Base-by-base conservation (phyloP, 345 rosid species). In the Pugionium dolabratum region DNA sequence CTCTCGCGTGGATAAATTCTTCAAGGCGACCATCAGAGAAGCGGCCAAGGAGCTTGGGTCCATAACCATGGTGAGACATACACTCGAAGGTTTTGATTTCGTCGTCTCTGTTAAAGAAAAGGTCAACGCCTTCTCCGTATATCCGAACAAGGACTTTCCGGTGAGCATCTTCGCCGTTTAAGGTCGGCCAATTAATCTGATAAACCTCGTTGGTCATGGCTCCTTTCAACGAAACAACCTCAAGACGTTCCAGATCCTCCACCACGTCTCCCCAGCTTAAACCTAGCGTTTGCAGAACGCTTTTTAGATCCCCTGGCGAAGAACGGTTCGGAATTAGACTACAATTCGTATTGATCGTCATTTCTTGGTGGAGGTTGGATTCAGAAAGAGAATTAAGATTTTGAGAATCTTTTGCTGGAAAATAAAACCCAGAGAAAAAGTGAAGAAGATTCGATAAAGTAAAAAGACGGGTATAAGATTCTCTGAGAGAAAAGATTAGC, bases 1-100 rank as follows among this genome's bases (percentile, higher is more conserved):
- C 99, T 83, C 90, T 82, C 5, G 96, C 97, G 69, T 86, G 93
- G 43, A 95, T 87, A 70, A 89, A 95, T 73, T 95, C 96, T 79
- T 95, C 97, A 51, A 95, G 82, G 39, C 99, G 82, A 54, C 99
- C 99, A 59, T 81, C 84, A 0, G 79, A 2, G 54, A 95, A 91
- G 4, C 95, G 84, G 18, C 96, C 91, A 33, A 95, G 97, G 70
- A 95, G 90, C 73, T 82, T 79, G 4, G 99, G 99, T 1, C 99
- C 99, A 53, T 89, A 85, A 40, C 99, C 97, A 44, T 86, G 91
- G 73, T 50, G 84, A 37, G 99, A 90, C 79, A 94, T 80, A 73
- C 88, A 86, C 72, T 94, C 99, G 37, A 94, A 94, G 7, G 88
- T 94, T 66, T 64, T 82, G 70, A 94, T 82, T 62, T 91, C 99